Base-by-base conservation (phyloP, 768 basidiomycete species). In the Boletus pseudo-olivaceus region DNA sequence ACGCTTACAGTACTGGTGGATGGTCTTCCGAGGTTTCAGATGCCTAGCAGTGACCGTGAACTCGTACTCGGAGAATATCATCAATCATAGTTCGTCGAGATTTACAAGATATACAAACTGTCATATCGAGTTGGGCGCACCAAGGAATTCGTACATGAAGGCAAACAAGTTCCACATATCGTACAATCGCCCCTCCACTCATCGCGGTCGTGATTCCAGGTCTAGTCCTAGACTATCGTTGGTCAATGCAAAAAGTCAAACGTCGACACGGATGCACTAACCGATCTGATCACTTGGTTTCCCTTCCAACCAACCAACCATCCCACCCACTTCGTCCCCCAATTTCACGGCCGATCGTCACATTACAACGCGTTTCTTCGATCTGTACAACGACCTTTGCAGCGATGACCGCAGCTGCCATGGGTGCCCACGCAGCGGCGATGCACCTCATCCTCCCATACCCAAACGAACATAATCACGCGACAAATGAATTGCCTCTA, bases 351-450 rank as follows among this genome's bases (percentile, higher is more conserved):
- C 62, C 46, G 33, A 43, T 5, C 11, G 33, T 47, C 73, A 62
- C 37, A 11, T 20, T 50, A 62, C 48, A 69, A 1, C 58, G 46
- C 0, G 52, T 55, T 1, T 62, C 67, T 9, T 72, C 63, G 12
- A 77, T 43, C n/a, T 67, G 63, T 7, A 68, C 60, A 0, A 82
- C 54, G 0, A 82, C 57, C 4, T 74, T 75, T 2, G 73, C 81
- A 5, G 72, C 71, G 5, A 85, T 75, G 0, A 82, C 51, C 0
- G 70, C 83, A 1, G 76, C 79, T 0, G 82, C 82, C 62, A 78
- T 73, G 0, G 84, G 84, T 2, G 84, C 84, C 82, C 83, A 83
- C 0, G 63, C 63, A 6, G 67, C 64, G 0, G 82, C 84, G 1
- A 80, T 64, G 46, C 48, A 83, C 58, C 11, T 68, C 63, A 69